Percentiles rank a stretch among this genome's conserved stretches.
Evolutionary conservation across 2,329 filamentous ascomycete species (phyloP).

Genomic region (Sclerotinia borealis): DNA sequence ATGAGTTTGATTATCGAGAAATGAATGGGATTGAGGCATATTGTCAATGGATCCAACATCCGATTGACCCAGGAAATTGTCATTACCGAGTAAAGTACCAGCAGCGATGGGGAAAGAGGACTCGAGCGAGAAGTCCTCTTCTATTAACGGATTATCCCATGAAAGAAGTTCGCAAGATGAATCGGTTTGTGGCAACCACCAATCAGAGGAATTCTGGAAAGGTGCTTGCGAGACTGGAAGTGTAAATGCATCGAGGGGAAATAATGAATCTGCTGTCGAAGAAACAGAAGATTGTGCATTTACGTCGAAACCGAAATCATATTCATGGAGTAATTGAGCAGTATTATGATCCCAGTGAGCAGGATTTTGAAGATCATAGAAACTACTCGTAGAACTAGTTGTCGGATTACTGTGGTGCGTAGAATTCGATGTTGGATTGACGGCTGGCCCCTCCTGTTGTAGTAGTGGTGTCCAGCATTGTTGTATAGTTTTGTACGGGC

Average conservation of each 20-base stretch:
- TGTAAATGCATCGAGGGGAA: not conserved
- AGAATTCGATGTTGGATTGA: constrained; percentile 11
- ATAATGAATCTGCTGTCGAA: not conserved
- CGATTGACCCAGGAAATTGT: constrained; percentile 7
- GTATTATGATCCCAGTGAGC: constrained; percentile 1
- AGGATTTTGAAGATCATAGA: not conserved
- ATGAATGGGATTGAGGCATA: constrained; percentile 7
- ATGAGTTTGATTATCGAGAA: constrained; percentile 1
- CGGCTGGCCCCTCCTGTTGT: constrained; percentile 6
- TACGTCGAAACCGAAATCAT: constrained; percentile 6
- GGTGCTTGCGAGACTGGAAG: not conserved
- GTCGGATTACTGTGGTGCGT: constrained; percentile 14
- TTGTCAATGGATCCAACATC: constrained; percentile 7
- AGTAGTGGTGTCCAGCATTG: constrained; percentile 16
- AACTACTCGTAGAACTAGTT: not conserved
- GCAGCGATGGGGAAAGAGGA: constrained; percentile 4
- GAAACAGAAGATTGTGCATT: not conserved
- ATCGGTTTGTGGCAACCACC: constrained; percentile 10
- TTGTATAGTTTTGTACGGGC: constrained; percentile 25
- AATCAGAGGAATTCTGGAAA: constrained; percentile 7
- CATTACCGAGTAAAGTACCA: constrained; percentile 8
- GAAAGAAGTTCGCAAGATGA: not conserved
- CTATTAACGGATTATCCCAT: constrained; percentile 2
- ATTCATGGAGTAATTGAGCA: constrained; percentile 1
- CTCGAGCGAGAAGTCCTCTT: not conserved